Evolutionary conservation across 345 rosid species (phyloP), one percentile per base, ranked within the genome.

Genomic region (Arabidopsis arenosa): DNA sequence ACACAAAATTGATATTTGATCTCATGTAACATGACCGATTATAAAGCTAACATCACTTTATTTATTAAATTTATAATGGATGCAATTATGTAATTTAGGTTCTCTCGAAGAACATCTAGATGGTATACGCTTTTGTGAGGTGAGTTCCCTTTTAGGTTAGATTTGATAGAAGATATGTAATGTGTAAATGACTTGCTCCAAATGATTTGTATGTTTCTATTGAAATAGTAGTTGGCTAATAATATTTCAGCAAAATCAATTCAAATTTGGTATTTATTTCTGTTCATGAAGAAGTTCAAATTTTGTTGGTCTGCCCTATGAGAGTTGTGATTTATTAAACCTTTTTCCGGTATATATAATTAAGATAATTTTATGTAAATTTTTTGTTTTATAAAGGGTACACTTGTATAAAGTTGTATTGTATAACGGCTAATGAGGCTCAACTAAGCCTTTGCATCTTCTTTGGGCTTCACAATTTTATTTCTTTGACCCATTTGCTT

Each of bases 391-490:
- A 21, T 52, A 21, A 3, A 28, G 8, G 17, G 11, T 12, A 4
- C 2, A 0, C n/a, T 41, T 41, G 6, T 44, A 14, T 44, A 18
- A 18, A 18, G 21, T 41, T 41, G 2, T 44, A 14, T 44, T 43
- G 41, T 13, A 55, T 30, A 44, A 45, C 21, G 33, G 45, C 74
- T 13, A 56, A 10, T 70, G 35, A 70, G 26, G 11, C 45, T 56
- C 54, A 32, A 8, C n/a, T 21, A 70, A 70, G n/a, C 9, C 35
- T 39, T 13, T 33, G 13, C 17, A 40, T 53, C 15, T 45, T 59
- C 5, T 23, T 9, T 71, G 66, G 36, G 75, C 68, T 58, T 60
- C 18, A 14, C 8, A 59, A 14, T 48, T 28, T 23, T 59, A 36
- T n/a, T 23, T 57, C 17, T 1, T 48, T 37, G 18, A 7, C 51